A percentile compares a stretch with the other conserved stretches of the same genome.
phyloP scores from a whole-genome alignment of 1,284 basidiomycete species.

The Trametes versicolor region DNA sequence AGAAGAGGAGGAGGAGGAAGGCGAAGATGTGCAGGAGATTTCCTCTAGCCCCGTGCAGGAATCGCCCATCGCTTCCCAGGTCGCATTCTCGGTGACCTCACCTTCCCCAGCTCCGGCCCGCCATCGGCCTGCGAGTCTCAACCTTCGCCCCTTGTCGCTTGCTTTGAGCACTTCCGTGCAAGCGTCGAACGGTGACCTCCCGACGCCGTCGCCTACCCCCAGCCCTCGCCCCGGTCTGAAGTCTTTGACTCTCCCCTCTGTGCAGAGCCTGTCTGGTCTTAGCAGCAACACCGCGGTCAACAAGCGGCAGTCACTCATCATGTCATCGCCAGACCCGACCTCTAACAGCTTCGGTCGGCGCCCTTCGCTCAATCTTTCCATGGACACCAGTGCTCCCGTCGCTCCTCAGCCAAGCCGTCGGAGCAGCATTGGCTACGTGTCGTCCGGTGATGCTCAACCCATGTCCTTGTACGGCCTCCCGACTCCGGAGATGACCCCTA shows the following conservation, averaged over 20 bases:
- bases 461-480: constrained; percentile 60
- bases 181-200: constrained; percentile 51
- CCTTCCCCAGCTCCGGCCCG: constrained; percentile 53
- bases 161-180: constrained; percentile 57
- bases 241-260: constrained; percentile 58
- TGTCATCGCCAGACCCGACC: constrained; percentile 38
- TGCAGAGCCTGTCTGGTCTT: constrained; percentile 40
- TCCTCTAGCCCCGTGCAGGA: constrained; percentile 34
- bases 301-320: constrained; percentile 44
- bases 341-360: constrained; percentile 38
- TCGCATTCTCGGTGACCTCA: constrained; percentile 38
- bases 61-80: constrained; percentile 24
- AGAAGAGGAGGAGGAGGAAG: constrained; percentile 75
- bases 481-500: constrained; percentile 79
- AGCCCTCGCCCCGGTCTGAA: constrained; percentile 54
- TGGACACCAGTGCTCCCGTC: constrained; percentile 29
- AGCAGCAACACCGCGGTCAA: constrained; percentile 38
- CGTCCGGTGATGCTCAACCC: constrained; percentile 53
- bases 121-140: constrained; percentile 70
- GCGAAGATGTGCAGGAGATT: constrained; percentile 37
- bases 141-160: constrained; percentile 76
- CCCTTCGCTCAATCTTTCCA: constrained; percentile 43
- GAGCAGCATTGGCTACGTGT: constrained; percentile 79
- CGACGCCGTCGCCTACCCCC: constrained; percentile 65
- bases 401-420: constrained; percentile 44